Base-by-base conservation (phyloP, 2,329 filamentous ascomycete species). In the Penicillium vulpinum region DNA sequence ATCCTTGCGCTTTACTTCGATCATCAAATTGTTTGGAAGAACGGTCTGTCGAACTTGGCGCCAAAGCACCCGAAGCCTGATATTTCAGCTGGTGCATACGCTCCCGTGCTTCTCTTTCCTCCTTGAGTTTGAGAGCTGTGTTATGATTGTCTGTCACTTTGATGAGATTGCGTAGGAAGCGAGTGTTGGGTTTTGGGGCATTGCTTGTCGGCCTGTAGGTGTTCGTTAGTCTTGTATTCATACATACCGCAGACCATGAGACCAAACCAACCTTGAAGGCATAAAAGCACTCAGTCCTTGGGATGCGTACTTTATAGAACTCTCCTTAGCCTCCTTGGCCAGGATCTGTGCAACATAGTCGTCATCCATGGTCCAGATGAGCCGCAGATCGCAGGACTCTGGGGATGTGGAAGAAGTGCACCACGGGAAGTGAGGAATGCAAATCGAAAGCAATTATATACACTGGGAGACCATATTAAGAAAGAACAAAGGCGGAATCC, bases 141-240 rank as follows among this genome's bases (percentile, higher is more conserved):
- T 99, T 99, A 76, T 99, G 93, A 52, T 77, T 88, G 66, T 95
- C 89, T 9, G 91, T 95, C 64, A 94, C 89, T 61, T 88, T 89
- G 60, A 99, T 91, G 55, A 97, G 90, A 67, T 94, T 89, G 56
- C 87, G 87, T 40, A 99, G 78, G 71, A 97, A 97, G 33, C 89
- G 85, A 0, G 90, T 97, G 68, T 99, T 97, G 3, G 93, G 92
- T 71, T 93, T 97, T 0, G 90, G 91, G 61, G 83, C 84, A 51
- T 87, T 85, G 64, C 84, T 83, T 44, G 83, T 76, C 56, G 87
- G 84, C 68, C 85, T 91, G 43, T 24, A 57, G 59, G 46, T 35
- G 26, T 8, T 51, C 47, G 39, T 62, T 4, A 60, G 59, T 40
- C 18, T 40, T 18, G 11, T 28, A 13, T 18, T 11, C 3, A 18